A percentile compares a stretch with the other conserved stretches of the same genome.
These are phyloP conservation scores for Lunularia cruciata DNA, from an alignment of 225 moss, liverwort and hornwort genomes.

Conservation along the genomic window DNA sequence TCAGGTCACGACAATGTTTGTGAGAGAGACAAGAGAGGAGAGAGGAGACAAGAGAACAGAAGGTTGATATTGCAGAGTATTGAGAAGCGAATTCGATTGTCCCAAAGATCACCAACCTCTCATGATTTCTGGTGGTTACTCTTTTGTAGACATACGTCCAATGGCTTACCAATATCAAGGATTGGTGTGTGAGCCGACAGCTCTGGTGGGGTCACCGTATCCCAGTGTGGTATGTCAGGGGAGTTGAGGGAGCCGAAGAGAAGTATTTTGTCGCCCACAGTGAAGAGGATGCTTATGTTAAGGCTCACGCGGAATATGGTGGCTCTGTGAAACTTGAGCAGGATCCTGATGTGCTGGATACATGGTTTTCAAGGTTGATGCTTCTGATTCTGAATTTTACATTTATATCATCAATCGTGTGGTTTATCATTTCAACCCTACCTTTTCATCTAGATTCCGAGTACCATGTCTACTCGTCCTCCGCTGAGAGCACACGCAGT, in stretches of 20 bases:
- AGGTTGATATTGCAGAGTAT: too few relatives aligned
- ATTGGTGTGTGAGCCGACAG: slow-evolving; percentile 94
- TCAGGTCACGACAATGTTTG: too few relatives aligned
- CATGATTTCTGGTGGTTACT: neutral
- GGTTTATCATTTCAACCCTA: too few relatives aligned
- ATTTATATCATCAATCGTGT: too few relatives aligned
- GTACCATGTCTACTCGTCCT: too few relatives aligned
- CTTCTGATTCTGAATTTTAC: neutral
- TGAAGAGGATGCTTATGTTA: slow-evolving; percentile 65
- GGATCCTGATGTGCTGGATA: slow-evolving; percentile 89
- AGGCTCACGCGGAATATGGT: slow-evolving; percentile 60
- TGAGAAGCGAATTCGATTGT: too few relatives aligned
- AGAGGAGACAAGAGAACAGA: too few relatives aligned
- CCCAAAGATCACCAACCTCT: too few relatives aligned
- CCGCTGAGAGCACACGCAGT: too few relatives aligned
- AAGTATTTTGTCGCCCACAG: slow-evolving; percentile 65
- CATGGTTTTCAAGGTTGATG: slow-evolving; percentile 88
- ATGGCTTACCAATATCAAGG: slow-evolving; percentile 89
- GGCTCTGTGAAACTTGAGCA: slow-evolving; percentile 63
- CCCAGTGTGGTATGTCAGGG: slow-evolving; percentile 82
- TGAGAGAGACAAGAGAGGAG: too few relatives aligned
- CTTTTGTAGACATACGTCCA: slow-evolving; percentile 70
- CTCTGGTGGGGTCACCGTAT: slow-evolving; percentile 97
- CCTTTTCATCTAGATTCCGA: too few relatives aligned
- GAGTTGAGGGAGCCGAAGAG: slow-evolving; percentile 63